Percentiles rank a stretch among this genome's conserved stretches.
Conservation (phyloP, 768 basidiomycete genomes). For the Rickenella mellea region DNA sequence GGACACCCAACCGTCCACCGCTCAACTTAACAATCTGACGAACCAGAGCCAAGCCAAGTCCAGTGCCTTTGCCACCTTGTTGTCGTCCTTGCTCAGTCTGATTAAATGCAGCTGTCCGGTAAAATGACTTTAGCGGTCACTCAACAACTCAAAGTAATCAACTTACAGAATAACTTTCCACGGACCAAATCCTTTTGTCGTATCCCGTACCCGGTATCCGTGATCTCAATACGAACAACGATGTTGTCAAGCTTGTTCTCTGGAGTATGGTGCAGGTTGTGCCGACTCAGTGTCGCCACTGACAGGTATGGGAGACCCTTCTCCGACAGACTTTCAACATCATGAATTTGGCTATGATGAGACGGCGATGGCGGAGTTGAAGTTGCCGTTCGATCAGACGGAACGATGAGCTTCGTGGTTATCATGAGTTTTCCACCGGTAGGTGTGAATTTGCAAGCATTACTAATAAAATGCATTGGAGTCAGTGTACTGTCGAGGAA, state of each 20-base stretch:
- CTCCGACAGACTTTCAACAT: not conserved
- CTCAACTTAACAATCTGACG: slow-evolving; percentile 44
- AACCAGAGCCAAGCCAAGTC: slow-evolving; percentile 42
- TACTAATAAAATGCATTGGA: too few species aligned
- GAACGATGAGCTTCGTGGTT: slow-evolving; percentile 49
- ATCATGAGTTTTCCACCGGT: slow-evolving; percentile 60
- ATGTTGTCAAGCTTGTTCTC: slow-evolving; percentile 43
- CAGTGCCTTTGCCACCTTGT: slow-evolving; percentile 55
- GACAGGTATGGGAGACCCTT: slow-evolving; percentile 15
- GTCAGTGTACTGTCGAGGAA: not conserved
- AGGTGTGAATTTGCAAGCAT: slow-evolving; percentile 75
- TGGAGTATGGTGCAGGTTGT: slow-evolving; percentile 37
- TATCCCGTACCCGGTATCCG: slow-evolving; percentile 66
- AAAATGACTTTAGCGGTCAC: slow-evolving; percentile 6
- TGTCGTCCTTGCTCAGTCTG: slow-evolving; percentile 70
- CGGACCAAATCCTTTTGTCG: slow-evolving; percentile 58
- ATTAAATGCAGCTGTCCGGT: slow-evolving; percentile 54
- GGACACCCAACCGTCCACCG: slow-evolving; percentile 34
- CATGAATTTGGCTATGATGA: not conserved
- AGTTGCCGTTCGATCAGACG: too few species aligned
- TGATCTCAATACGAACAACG: slow-evolving; percentile 78
- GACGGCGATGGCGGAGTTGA: not conserved
- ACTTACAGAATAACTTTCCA: slow-evolving; percentile 62
- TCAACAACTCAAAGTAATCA: not conserved
- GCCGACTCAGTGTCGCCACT: slow-evolving; percentile 30